Evolutionary conservation across 1,139 yeast genomes (phyloP).

Genomic region (Wickerhamomyces sp.): DNA sequence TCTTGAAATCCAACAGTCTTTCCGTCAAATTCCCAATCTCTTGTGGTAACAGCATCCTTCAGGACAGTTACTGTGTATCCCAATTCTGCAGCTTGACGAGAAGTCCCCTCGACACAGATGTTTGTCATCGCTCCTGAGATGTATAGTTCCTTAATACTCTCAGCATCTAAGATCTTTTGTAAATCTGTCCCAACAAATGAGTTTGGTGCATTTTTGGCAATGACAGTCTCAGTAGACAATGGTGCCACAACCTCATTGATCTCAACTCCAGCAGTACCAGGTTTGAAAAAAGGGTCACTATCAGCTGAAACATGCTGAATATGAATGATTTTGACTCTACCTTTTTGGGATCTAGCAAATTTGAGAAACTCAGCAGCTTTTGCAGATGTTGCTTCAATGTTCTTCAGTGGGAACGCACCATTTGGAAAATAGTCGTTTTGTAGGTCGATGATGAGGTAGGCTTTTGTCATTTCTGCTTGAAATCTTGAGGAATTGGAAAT

Average conservation of each 20-base stretch:
- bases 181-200: constrained; percentile 11
- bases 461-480: constrained; percentile 2
- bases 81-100: constrained; percentile 13
- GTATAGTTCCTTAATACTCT: constrained; percentile 7
- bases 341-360: constrained; percentile 7
- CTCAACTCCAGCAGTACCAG: constrained; percentile 8
- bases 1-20: constrained; percentile 7
- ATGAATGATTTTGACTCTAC: constrained; percentile 7
- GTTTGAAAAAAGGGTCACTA: constrained; percentile 6
- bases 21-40: constrained; percentile 14
- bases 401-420: constrained; percentile 9
- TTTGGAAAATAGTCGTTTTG: constrained; percentile 17
- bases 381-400: constrained; percentile 8
- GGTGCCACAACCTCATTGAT: constrained; percentile 10
- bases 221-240: constrained; percentile 5
- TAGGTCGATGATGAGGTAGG: constrained; percentile 14
- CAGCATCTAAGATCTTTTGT: constrained; percentile 4
- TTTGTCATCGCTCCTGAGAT: constrained; percentile 18
- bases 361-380: constrained; percentile 9
- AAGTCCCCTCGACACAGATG: constrained; percentile 16
- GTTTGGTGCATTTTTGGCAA: constrained; percentile 12
- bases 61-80: constrained; percentile 12
- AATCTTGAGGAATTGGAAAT: no score
- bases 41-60: constrained; percentile 16
- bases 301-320: constrained; percentile 9